Conservation (phyloP, 2,329 filamentous ascomycete species). For the Mycocentrospora acerina region DNA sequence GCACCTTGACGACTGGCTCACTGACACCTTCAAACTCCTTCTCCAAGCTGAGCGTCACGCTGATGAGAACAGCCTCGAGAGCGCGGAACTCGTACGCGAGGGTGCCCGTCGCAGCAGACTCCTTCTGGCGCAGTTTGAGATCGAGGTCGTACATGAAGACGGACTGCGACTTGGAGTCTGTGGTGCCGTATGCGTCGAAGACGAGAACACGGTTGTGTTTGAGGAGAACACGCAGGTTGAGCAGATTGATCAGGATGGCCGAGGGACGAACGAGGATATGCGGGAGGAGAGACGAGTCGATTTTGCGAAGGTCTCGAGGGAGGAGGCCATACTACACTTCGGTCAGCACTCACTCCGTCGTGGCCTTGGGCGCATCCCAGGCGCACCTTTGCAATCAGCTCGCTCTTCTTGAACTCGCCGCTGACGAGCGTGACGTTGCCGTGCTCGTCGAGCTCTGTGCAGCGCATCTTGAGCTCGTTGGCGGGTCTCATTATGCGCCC, state of each 20-base stretch:
- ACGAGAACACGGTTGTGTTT: constrained; percentile 92
- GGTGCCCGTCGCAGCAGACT: constrained; percentile 50
- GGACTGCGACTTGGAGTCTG: constrained; percentile 91
- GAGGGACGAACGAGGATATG: constrained; percentile 93
- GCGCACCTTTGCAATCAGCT: constrained; percentile 85
- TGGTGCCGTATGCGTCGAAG: constrained; percentile 94
- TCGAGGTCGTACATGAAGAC: constrained; percentile 98
- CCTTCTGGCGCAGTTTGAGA: constrained; percentile 84
- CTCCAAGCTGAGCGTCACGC: constrained; percentile 87
- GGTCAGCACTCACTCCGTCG: constrained; percentile 10
- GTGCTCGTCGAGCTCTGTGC: constrained; percentile 91
- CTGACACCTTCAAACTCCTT: constrained; percentile 92
- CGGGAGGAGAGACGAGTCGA: constrained; percentile 92
- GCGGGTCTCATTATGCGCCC: constrained; percentile 76
- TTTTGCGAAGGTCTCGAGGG: constrained; percentile 93
- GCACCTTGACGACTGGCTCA: constrained; percentile 84
- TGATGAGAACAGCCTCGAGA: constrained; percentile 91
- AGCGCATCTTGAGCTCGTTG: constrained; percentile 82
- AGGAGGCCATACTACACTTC: constrained; percentile 75
- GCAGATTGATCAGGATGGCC: constrained; percentile 89
- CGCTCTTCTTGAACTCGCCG: constrained; percentile 95
- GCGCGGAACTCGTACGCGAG: constrained; percentile 96
- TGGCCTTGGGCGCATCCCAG: neutral
- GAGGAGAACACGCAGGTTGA: constrained; percentile 95
- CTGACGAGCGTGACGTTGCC: constrained; percentile 91